These are phyloP conservation scores for Avena atlantica DNA, from an alignment of 176 grass and related monocot genomes.

Conservation along the genomic window DNA sequence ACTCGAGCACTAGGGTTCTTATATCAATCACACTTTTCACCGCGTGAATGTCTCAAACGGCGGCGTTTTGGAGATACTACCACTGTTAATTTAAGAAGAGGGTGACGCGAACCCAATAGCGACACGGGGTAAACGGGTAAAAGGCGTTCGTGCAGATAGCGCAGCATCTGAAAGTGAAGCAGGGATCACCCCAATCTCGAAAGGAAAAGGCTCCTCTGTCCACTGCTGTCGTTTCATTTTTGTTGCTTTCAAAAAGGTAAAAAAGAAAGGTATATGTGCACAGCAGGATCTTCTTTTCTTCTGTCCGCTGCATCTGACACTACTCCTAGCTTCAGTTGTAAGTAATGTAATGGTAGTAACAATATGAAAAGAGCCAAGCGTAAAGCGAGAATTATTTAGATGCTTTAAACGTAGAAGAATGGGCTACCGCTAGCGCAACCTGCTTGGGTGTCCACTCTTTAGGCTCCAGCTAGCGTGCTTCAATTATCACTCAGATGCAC, in stretches of 20 bases:
- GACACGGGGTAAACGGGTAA: slow-evolving; percentile 28
- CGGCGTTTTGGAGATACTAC: background rate
- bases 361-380: slow-evolving; percentile 46
- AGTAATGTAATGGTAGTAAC: slow-evolving; percentile 58
- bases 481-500: slow-evolving; percentile 17
- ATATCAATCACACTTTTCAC: no score
- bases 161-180: slow-evolving; percentile 34
- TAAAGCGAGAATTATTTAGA: slow-evolving; percentile 62
- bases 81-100: background rate
- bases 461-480: background rate
- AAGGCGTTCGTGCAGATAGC: background rate
- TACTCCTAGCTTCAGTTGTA: slow-evolving; percentile 39
- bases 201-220: slow-evolving; percentile 34
- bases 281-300: slow-evolving; percentile 50
- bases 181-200: slow-evolving; percentile 14
- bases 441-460: background rate
- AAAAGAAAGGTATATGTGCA: slow-evolving; percentile 34
- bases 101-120: background rate
- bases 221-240: slow-evolving; percentile 53
- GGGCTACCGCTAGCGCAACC: slow-evolving; percentile 3
- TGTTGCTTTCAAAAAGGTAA: slow-evolving; percentile 50
- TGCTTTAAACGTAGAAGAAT: slow-evolving; percentile 56
- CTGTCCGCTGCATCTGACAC: slow-evolving; percentile 35
- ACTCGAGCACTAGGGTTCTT: background rate
- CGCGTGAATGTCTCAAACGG: background rate